Evolutionary conservation across 208 protist species (phyloP).

Genomic region (Leishmania turanica): DNA sequence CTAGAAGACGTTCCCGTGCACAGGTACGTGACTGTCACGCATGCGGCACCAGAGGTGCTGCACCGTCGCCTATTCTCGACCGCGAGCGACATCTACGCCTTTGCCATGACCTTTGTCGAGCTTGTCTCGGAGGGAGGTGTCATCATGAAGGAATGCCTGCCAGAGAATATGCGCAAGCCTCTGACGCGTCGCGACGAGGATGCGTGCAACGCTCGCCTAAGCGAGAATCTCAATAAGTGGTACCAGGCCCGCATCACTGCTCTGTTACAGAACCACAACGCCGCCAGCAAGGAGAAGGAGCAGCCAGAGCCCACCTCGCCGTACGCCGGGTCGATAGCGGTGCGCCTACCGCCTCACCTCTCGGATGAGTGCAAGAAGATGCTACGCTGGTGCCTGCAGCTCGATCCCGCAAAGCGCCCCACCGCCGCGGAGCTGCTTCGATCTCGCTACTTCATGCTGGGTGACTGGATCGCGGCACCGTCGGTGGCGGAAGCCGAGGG

Average conservation of each 20-base stretch:
- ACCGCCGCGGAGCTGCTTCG: conserved; percentile 70
- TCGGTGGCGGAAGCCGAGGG: conserved; percentile 16
- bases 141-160: conserved; percentile 54
- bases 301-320: conserved; percentile 29
- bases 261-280: conserved; percentile 25
- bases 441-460: conserved; percentile 73
- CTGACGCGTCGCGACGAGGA: conserved; percentile 42
- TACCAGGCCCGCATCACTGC: conserved; percentile 35
- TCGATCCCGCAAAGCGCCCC: conserved; percentile 50
- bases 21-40: conserved; percentile 55
- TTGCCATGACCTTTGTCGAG: conserved; percentile 88
- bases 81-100: conserved; percentile 80
- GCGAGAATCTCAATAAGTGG: conserved; percentile 44
- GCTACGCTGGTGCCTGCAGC: conserved; percentile 63
- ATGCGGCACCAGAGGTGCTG: conserved; percentile 70
- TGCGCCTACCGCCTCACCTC: conserved; percentile 59
- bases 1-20: conserved; percentile 39
- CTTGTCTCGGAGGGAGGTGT: conserved; percentile 50
- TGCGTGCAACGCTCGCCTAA: conserved; percentile 38
- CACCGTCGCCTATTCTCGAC: conserved; percentile 44
- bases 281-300: conserved; percentile 34
- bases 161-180: conserved; percentile 27
- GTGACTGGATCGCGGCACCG: conserved; percentile 57
- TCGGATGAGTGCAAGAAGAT: conserved; percentile 66
- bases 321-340: conserved; percentile 20